A percentile compares a stretch with the other conserved stretches of the same genome.
Conservation (phyloP, 331 rosid genomes). For the Stylosanthes scabra region DNA sequence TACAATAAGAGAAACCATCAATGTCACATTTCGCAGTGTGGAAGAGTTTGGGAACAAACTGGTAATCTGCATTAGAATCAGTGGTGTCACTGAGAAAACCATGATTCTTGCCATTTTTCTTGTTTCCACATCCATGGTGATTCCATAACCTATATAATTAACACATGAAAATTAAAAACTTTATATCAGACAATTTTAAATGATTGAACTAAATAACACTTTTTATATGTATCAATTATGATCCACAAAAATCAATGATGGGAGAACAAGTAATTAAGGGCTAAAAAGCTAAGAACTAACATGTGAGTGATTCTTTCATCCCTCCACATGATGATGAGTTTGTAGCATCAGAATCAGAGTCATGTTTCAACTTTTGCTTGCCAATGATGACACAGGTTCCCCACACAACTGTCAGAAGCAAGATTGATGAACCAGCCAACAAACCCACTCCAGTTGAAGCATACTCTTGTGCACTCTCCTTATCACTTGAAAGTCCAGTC, state of each 20-base stretch:
- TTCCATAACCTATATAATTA: constrained; percentile 52
- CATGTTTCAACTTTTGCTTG: constrained; percentile 47
- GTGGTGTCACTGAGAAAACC: constrained; percentile 58
- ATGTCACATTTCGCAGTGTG: constrained; percentile 31
- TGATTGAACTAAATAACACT: too few relatives aligned
- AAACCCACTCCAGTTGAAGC: constrained; percentile 71
- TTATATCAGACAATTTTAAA: too few relatives aligned
- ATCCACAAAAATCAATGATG: too few relatives aligned
- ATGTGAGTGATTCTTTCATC: constrained; percentile 47
- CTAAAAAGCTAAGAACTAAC: constrained; percentile 31
- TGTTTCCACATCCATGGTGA: constrained; percentile 59
- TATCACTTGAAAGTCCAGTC: constrained; percentile 61
- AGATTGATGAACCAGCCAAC: constrained; percentile 72
- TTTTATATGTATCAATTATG: too few relatives aligned
- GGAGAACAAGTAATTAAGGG: not conserved
- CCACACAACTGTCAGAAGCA: constrained; percentile 65
- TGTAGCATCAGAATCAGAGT: constrained; percentile 4
- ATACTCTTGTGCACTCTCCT: constrained; percentile 66
- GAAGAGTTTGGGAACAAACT: constrained; percentile 41
- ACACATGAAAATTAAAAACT: too few relatives aligned
- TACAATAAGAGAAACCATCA: constrained; percentile 55
- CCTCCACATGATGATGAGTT: constrained; percentile 32
- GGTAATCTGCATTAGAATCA: constrained; percentile 61
- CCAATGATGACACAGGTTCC: constrained; percentile 68
- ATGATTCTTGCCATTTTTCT: constrained; percentile 57